Base-by-base conservation (phyloP, 257 asterid genomes). In the Avicennia marina region DNA sequence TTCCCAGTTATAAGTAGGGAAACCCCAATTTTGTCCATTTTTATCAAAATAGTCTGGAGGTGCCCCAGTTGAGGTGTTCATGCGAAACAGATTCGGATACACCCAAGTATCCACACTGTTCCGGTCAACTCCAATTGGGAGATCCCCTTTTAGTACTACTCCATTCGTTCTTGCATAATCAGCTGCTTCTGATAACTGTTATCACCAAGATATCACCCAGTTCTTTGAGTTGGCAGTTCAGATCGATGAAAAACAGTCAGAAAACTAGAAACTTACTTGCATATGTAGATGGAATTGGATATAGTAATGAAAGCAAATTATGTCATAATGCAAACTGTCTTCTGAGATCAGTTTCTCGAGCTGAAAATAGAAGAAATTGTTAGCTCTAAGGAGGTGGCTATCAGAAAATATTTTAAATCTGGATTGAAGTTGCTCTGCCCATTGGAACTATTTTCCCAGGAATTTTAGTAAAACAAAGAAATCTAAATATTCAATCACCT, bases 1-100 rank as follows among this genome's bases (percentile, higher is more conserved):
- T 79, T 91, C 98, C 98, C 98, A 91, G 73, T 91, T 91, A 69
- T 91, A 91, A 52, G 97, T 91, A 25, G 98, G 98, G 73, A 91
- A 91, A 16, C 98, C 98, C 98, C 98, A 91, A 56, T 91, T 91
- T 64, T 91, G 98, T 36, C 98, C 98, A 13, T 91, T 91, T 80
- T 91, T 91, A 71, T 88, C 98, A 22, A 91, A 91, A 77, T 91
- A 86, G 52, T 91, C 98, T 1, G 97, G 98, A 31, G 98, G 98
- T 7, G 98, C 98, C 46, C 98, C 98, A 16, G 97, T 91, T 12
- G 98, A 80, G 63, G 98, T 85, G 81, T 81, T 83, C 98, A 88
- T 91, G 65, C 95, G 87, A 49, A 91, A 91, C 64, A 91, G 85
- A 69, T 71, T 84, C 17, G 97, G 98, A 58, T 85, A 72, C 49